Evolutionary conservation across 1,284 basidiomycete species (phyloP).

Genomic region (Tilletia indica): DNA sequence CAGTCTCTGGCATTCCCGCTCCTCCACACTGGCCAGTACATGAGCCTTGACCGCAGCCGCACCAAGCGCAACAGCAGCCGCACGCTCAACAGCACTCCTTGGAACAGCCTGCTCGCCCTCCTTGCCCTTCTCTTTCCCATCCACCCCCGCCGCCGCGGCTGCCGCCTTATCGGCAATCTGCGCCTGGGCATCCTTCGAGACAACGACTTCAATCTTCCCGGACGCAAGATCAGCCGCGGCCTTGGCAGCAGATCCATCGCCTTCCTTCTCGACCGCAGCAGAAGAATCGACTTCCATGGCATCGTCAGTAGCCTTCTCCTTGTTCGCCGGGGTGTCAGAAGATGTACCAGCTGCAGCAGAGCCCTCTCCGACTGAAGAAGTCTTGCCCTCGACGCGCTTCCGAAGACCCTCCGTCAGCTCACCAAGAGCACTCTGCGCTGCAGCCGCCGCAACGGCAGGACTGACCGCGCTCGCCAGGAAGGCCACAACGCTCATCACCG

Average conservation of each 20-base stretch:
- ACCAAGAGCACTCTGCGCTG: constrained; percentile 82
- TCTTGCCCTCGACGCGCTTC: constrained; percentile 29
- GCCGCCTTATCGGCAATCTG: neutral
- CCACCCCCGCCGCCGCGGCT: constrained; percentile 5
- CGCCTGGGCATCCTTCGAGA: constrained; percentile 16
- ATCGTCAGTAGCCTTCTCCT: constrained; percentile 3
- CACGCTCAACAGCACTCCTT: constrained; percentile 46
- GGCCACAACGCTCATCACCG: constrained; percentile 96
- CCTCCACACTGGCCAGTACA: constrained; percentile 79
- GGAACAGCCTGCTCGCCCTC: constrained; percentile 32
- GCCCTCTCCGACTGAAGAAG: neutral
- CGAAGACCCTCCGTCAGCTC: constrained; percentile 56
- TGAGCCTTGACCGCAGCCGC: constrained; percentile 84
- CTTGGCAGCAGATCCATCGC: constrained; percentile 32
- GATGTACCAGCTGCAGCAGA: neutral
- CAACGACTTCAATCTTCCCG: constrained; percentile 16
- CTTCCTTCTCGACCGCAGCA: constrained; percentile 28
- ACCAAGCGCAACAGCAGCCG: constrained; percentile 63
- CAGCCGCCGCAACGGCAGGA: constrained; percentile 86
- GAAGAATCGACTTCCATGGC: constrained; percentile 16
- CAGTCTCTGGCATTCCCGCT: constrained; percentile 74
- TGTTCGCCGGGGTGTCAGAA: neutral
- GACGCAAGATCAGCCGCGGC: neutral
- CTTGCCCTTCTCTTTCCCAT: constrained; percentile 34
- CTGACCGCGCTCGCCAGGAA: constrained; percentile 90